Evolutionary conservation across 2,329 filamentous ascomycete genomes (phyloP).

Genomic region (Penicillium crustosum): DNA sequence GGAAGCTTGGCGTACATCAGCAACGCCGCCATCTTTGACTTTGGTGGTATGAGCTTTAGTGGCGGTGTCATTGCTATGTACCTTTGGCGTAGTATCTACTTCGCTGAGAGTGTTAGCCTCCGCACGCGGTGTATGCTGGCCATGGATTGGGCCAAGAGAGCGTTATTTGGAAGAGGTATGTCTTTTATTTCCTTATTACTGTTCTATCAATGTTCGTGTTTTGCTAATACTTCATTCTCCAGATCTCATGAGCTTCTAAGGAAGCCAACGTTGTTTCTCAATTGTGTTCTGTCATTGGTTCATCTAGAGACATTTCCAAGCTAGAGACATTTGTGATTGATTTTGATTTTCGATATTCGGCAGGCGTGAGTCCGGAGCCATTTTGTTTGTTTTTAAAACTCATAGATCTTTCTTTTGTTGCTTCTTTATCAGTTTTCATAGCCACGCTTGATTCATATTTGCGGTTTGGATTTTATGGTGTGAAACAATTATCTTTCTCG

Average conservation of each 20-base stretch:
- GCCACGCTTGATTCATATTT: conserved; percentile 1
- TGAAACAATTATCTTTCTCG: not conserved
- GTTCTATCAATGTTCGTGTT: not conserved
- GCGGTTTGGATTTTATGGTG: not conserved
- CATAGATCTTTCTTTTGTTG: not conserved
- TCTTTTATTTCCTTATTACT: conserved; percentile 15
- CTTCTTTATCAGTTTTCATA: not conserved
- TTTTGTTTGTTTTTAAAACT: not conserved
- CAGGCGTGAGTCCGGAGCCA: not conserved
- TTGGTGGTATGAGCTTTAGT: conserved; percentile 72
- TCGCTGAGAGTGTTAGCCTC: conserved; percentile 93
- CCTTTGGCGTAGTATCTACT: conserved; percentile 93
- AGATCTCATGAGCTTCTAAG: conserved; percentile 57
- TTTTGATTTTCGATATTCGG: not conserved
- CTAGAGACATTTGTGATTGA: not conserved
- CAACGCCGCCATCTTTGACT: conserved; percentile 93
- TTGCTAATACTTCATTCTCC: conserved; percentile 8
- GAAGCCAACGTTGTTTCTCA: not conserved
- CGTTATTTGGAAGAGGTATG: conserved; percentile 91
- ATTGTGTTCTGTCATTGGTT: not conserved
- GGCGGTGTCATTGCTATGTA: conserved; percentile 93
- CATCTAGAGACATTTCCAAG: not conserved
- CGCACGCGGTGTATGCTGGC: conserved; percentile 83
- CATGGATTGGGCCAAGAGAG: conserved; percentile 99
- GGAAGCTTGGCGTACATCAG: conserved; percentile 93